A percentile compares a stretch with the other conserved stretches of the same genome.
Evolutionary conservation across 2,329 filamentous ascomycete genomes (phyloP).

Genomic region (Epichloe typhina): DNA sequence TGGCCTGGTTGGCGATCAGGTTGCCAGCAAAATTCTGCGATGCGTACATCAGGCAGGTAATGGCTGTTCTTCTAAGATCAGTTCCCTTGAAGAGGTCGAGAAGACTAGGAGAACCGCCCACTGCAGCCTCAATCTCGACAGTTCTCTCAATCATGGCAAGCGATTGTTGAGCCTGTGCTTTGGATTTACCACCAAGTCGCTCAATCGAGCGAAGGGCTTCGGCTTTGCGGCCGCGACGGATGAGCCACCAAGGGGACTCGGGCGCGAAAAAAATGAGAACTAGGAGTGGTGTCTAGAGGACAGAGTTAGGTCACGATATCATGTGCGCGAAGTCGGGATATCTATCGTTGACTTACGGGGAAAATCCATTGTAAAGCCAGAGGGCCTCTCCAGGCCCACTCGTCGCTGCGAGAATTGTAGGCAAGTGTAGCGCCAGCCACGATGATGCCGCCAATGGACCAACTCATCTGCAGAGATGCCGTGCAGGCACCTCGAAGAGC

Average conservation of each 20-base stretch:
- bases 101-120: conserved; percentile 25
- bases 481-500: conserved; percentile 41
- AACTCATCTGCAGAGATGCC: conserved; percentile 51
- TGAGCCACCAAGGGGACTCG: conserved; percentile 41
- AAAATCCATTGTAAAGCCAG: conserved; percentile 47
- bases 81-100: conserved; percentile 41
- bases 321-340: not conserved
- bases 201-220: conserved; percentile 30
- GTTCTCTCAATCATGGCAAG: conserved; percentile 45
- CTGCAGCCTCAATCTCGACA: conserved; percentile 35
- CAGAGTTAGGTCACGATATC: not conserved
- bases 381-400: conserved; percentile 25
- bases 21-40: conserved; percentile 48
- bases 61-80: conserved; percentile 39
- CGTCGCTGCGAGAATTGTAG: conserved; percentile 28
- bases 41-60: conserved; percentile 43
- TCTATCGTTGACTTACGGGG: conserved; percentile 15
- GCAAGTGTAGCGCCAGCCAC: conserved; percentile 40
- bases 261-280: conserved; percentile 37
- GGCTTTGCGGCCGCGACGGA: conserved; percentile 31
- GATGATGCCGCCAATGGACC: conserved; percentile 48
- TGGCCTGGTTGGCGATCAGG: conserved; percentile 47
- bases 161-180: conserved; percentile 18
- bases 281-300: conserved; percentile 30
- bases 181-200: conserved; percentile 23